A percentile compares a stretch with the other conserved stretches of the same genome.
Conservation (phyloP, 1,284 basidiomycete species). For the Apiotrichum sp. region DNA sequence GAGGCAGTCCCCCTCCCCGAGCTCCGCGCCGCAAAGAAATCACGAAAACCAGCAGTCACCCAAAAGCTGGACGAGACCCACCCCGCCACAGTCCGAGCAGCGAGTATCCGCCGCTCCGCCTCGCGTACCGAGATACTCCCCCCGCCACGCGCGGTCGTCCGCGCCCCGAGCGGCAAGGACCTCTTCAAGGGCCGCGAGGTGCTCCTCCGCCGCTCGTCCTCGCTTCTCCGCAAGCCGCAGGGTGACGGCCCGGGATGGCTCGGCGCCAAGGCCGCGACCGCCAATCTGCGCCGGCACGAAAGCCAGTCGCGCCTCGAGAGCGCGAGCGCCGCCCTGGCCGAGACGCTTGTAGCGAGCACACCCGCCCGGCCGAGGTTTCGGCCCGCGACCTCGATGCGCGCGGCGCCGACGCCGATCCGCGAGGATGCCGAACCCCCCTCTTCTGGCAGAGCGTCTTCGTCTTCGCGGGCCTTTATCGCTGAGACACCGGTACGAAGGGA, state of each 20-base stretch:
- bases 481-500: slow-evolving; percentile 3
- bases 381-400: neutral
- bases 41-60: slow-evolving; percentile 35
- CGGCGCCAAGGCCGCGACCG: slow-evolving; percentile 11
- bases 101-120: neutral
- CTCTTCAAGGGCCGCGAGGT: slow-evolving; percentile 23
- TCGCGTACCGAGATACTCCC: neutral
- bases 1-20: slow-evolving; percentile 21
- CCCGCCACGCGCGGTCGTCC: slow-evolving; percentile 1
- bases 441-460: neutral
- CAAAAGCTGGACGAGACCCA: slow-evolving; percentile 8
- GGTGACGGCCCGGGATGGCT: slow-evolving; percentile 10
- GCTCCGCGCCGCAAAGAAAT: slow-evolving; percentile 29
- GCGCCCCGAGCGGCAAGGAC: slow-evolving; percentile 37
- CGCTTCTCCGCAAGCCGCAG: slow-evolving; percentile 13
- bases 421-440: slow-evolving; percentile 27
- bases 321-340: neutral
- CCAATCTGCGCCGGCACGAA: neutral
- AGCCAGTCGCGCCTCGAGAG: slow-evolving; percentile 5
- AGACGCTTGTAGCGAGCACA: slow-evolving; percentile 38
- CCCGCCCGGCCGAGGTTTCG: slow-evolving; percentile 34
- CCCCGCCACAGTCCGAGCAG: neutral
- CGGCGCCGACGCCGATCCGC: slow-evolving; percentile 34
- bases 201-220: slow-evolving; percentile 2
- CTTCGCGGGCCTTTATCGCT: neutral